These are phyloP conservation scores for Nemania abortiva DNA, from an alignment of 2,329 filamentous ascomycete species.

Conservation along the genomic window DNA sequence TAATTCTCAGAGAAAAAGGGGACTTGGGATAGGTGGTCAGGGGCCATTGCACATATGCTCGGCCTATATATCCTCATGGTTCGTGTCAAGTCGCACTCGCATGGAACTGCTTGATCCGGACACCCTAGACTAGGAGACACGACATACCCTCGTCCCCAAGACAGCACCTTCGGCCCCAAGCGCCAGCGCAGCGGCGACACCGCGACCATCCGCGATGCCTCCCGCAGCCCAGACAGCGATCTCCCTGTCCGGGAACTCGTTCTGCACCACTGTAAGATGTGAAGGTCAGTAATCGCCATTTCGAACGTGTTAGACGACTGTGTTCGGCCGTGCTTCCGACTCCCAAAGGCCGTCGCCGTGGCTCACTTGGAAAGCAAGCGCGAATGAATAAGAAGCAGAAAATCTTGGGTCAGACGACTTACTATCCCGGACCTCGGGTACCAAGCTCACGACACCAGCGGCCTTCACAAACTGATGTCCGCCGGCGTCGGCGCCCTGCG, in stretches of 20 bases:
- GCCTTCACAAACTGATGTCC: conserved; percentile 63
- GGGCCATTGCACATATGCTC: too few relatives aligned
- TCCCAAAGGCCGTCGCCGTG: too few relatives aligned
- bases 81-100: background rate
- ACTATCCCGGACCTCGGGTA: conserved; percentile 62
- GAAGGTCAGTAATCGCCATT: background rate
- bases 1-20: background rate
- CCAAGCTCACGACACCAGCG: conserved; percentile 59
- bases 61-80: background rate
- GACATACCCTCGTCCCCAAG: conserved; percentile 49
- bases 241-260: conserved; percentile 45
- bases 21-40: too few relatives aligned
- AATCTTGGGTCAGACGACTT: background rate
- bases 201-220: conserved; percentile 62
- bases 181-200: conserved; percentile 59
- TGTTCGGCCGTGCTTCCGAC: too few relatives aligned
- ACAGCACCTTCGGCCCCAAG: conserved; percentile 55
- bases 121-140: background rate
- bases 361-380: background rate
- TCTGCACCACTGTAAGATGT: conserved; percentile 42
- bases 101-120: background rate
- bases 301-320: too few relatives aligned
- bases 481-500: conserved; percentile 66
- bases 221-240: conserved; percentile 60
- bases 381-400: background rate